phyloP scores from a whole-genome alignment of 805 yeast genomes.

The Monosporozyma aerobia region DNA sequence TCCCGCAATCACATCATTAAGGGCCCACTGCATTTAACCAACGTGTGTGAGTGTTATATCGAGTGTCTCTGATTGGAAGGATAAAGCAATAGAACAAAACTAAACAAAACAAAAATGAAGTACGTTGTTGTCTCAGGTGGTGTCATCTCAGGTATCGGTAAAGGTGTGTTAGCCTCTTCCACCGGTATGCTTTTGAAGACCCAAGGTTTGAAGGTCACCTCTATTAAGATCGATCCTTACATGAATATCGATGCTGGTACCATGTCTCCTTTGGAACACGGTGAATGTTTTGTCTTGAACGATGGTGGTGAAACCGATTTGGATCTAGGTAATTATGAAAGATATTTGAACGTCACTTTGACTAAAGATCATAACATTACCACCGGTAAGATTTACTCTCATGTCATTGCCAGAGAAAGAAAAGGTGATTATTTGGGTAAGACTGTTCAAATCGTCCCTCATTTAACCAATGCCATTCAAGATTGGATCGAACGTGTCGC shows the following conservation, averaged over 20 bases:
- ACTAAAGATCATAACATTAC: slow-evolving; percentile 95
- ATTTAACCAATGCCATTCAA: slow-evolving; percentile 92
- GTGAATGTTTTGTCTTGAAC: slow-evolving; percentile 94
- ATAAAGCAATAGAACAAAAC: neutral
- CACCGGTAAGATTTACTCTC: slow-evolving; percentile 93
- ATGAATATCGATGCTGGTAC: slow-evolving; percentile 99
- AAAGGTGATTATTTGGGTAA: slow-evolving; percentile 96
- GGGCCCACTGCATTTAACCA: neutral
- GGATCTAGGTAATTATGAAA: slow-evolving; percentile 96
- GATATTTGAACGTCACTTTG: slow-evolving; percentile 87
- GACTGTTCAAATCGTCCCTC: slow-evolving; percentile 99
- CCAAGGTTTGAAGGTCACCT: slow-evolving; percentile 87
- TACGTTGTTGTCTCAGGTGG: slow-evolving; percentile 99
- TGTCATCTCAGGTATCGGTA: slow-evolving; percentile 98
- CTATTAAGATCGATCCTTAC: slow-evolving; percentile 97
- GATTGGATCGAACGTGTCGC: slow-evolving; percentile 97
- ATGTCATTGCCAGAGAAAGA: slow-evolving; percentile 90
- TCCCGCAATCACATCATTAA: neutral
- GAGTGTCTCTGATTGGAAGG: neutral
- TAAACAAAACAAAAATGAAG: slow-evolving; percentile 48
- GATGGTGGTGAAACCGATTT: slow-evolving; percentile 99
- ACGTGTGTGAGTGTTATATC: neutral
- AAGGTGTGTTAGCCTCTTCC: slow-evolving; percentile 95
- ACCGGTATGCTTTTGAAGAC: slow-evolving; percentile 94
- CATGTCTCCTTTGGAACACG: slow-evolving; percentile 98